Evolutionary conservation across 306 rosid species (phyloP).

Genomic region (Quercus cerris): DNA sequence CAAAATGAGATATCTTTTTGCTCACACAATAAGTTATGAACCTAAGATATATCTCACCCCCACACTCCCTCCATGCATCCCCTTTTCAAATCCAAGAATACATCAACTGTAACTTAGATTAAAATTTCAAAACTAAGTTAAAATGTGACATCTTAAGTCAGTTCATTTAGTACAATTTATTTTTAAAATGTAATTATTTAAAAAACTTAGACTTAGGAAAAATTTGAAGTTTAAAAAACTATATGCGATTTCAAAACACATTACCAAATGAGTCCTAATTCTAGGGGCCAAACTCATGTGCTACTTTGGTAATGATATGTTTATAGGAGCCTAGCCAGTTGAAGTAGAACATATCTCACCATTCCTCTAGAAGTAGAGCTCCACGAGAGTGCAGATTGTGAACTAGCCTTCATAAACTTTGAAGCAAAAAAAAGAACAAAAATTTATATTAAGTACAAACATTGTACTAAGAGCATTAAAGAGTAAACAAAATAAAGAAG

Average conservation of each 20-base stretch:
- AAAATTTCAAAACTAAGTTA: background rate
- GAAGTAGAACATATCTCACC: slow-evolving; percentile 48
- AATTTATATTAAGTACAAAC: slow-evolving; percentile 20
- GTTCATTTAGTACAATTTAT: no score
- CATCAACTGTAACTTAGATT: background rate
- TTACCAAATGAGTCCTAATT: no score
- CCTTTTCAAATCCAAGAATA: background rate
- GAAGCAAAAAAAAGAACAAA: background rate
- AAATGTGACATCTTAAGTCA: background rate
- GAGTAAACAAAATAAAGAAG: background rate
- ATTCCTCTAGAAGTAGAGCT: slow-evolving; percentile 55
- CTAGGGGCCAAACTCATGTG: background rate
- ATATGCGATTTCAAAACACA: no score
- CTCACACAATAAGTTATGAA: background rate
- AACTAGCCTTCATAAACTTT: slow-evolving; percentile 58
- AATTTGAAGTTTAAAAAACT: no score
- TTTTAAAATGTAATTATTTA: no score
- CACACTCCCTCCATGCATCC: background rate
- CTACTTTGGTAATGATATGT: background rate
- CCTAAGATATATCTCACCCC: background rate
- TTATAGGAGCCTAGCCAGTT: background rate
- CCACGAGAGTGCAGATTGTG: slow-evolving; percentile 63
- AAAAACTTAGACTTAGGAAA: no score
- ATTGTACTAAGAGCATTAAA: slow-evolving; percentile 2
- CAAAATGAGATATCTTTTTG: background rate